Percentiles rank a stretch among this genome's conserved stretches.
phyloP scores from a whole-genome alignment of 2,329 filamentous ascomycete genomes.

The Epichloe bromicola region DNA sequence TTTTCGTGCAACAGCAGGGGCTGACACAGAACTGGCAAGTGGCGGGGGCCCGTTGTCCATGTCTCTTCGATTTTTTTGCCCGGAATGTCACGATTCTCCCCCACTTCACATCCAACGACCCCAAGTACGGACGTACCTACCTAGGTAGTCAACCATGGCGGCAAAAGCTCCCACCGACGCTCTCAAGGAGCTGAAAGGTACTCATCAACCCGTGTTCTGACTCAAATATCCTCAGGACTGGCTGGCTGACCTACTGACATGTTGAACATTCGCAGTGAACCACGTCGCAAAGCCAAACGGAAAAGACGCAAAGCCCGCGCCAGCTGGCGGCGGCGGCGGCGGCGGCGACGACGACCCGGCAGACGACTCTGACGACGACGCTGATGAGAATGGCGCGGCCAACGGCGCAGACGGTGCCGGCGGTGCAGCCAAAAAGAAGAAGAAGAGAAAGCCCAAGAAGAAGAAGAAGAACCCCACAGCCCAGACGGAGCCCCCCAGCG shows the following conservation, averaged over 20 bases:
- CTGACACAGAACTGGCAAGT: neutral
- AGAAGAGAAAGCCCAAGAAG: conserved; percentile 77
- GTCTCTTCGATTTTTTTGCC: neutral
- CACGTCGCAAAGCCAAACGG: conserved; percentile 26
- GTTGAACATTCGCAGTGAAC: conserved; percentile 19
- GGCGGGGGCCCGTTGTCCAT: neutral
- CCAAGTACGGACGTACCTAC: no score
- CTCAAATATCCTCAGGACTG: no score
- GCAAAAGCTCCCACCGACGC: conserved; percentile 29
- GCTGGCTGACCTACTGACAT: neutral
- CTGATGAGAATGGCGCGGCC: conserved; percentile 29
- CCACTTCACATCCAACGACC: conserved; percentile 2
- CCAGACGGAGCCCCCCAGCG: conserved; percentile 62
- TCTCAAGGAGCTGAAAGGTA: conserved; percentile 31
- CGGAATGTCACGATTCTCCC: neutral
- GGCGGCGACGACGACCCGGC: conserved; percentile 29
- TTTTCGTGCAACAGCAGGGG: no score
- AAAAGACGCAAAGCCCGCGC: conserved; percentile 26
- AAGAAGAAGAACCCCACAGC: conserved; percentile 64
- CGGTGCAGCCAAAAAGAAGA: conserved; percentile 30
- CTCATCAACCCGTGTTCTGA: neutral
- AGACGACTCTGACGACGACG: conserved; percentile 41
- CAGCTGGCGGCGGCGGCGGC: conserved; percentile 23
- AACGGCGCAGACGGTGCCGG: conserved; percentile 24
- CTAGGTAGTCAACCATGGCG: conserved; percentile 24